phyloP scores from a whole-genome alignment of 768 basidiomycete species.

The Russula sp. region DNA sequence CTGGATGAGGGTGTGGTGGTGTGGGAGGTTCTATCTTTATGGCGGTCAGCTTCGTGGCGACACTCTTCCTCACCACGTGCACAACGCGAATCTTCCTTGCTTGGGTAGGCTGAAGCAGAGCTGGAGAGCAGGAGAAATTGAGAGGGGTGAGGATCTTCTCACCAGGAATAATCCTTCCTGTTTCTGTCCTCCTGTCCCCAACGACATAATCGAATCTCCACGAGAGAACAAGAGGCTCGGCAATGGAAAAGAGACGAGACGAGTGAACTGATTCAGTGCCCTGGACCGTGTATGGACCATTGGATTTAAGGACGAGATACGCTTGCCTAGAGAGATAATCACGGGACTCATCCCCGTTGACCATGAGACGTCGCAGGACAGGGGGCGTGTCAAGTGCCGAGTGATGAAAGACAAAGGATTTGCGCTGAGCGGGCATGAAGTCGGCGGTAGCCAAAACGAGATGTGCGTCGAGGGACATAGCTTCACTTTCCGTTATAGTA shows the following conservation, averaged over 20 bases:
- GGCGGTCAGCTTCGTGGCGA: constrained; percentile 58
- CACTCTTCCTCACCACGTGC: constrained; percentile 65
- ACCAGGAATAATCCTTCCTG: constrained; percentile 44
- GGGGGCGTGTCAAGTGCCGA: constrained; percentile 61
- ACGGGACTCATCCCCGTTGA: constrained; percentile 58
- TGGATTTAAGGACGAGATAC: constrained; percentile 56
- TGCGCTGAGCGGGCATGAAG: constrained; percentile 55
- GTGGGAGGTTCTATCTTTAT: constrained; percentile 50
- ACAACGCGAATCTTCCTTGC: constrained; percentile 63
- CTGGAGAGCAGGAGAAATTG: constrained; percentile 69
- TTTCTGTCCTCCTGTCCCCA: constrained; percentile 47
- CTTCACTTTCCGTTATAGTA: constrained; percentile 14
- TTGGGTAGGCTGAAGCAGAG: constrained; percentile 53
- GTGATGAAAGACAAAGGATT: constrained; percentile 66
- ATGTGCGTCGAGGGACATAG: constrained; percentile 28
- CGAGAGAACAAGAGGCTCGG: constrained; percentile 37
- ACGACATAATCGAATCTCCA: constrained; percentile 84
- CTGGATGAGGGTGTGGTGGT: constrained; percentile 5
- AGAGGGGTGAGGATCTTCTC: constrained; percentile 72
- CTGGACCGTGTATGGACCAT: constrained; percentile 69
- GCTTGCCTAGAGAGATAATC: constrained; percentile 79
- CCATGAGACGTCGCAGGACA: constrained; percentile 60
- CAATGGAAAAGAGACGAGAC: constrained; percentile 19
- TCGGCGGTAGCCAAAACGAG: constrained; percentile 47
- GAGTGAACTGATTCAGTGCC: constrained; percentile 49